Base-by-base conservation (phyloP, 116 monocot species). In the Zostera marina region DNA sequence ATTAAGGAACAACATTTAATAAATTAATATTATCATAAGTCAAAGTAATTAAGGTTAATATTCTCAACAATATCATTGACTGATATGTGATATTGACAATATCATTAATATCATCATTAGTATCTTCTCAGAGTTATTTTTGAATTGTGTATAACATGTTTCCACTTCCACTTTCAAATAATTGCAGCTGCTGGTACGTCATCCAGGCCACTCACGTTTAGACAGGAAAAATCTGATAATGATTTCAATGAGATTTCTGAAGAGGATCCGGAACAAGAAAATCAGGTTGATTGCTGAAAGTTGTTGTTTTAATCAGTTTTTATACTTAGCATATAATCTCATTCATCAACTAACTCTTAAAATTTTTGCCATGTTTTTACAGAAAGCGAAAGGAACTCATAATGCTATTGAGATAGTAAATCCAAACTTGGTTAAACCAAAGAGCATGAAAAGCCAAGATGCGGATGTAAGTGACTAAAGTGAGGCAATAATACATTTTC, bases 301-400 rank as follows among this genome's bases (percentile, higher is more conserved):
- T 9, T 48, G 15, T 15, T 48, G 17, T 48, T 21, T 15, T 5
- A 10, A 5, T 32, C 0, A 15, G 15, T n/a, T n/a, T 16, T 21
- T 21, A 51, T 19, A 20, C 49, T 44, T 22, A 59, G 4, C 22
- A 11, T 40, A 19, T 40, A 59, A 20, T 40, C 7, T 23, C n/a
- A 21, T 23, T 20, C 21, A 40, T 59, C 11, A 14, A 11, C 20
- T 19, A n/a, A n/a, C 43, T 59, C 15, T 44, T 6, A 17, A 11
- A n/a, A 12, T 0, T 43, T 7, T 43, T n/a, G n/a, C n/a, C 14
- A 46, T 70, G 1, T 51, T 52, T n/a, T 71, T 47, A 59, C 76
- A 93, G 82, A 94, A 82, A 73, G 73, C 54, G 58, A 94, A 94
- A 77, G 88, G 94, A 17, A 78, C 84, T 14, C 72, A 82, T 38